phyloP scores from a whole-genome alignment of 257 asterid genomes.

The Knoxia roxburghii region DNA sequence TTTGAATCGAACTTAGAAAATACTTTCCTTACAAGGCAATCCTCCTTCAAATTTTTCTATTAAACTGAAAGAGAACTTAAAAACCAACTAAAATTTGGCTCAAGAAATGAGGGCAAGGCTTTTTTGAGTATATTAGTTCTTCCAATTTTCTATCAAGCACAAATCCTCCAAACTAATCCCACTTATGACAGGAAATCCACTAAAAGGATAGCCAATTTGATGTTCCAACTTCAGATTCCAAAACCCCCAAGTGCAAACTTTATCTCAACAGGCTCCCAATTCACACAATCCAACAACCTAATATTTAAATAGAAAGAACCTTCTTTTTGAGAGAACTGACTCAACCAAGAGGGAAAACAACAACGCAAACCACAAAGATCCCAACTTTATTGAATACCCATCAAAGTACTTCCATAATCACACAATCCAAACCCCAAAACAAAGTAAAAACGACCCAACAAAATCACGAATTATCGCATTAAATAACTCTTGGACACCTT shows the following conservation, averaged over 20 bases:
- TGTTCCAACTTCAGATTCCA: slow-evolving; percentile 4
- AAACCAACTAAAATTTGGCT: slow-evolving; percentile 7
- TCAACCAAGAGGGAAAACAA: slow-evolving; percentile 17
- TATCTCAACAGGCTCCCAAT: slow-evolving; percentile 19
- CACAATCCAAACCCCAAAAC: slow-evolving; percentile 25
- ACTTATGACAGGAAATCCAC: neutral
- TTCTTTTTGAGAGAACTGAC: slow-evolving; percentile 17
- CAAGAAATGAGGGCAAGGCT: neutral
- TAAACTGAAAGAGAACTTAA: neutral
- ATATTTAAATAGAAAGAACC: slow-evolving; percentile 8
- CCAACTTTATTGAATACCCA: slow-evolving; percentile 43
- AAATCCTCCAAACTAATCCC: neutral
- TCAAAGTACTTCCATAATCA: slow-evolving; percentile 19
- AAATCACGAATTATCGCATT: slow-evolving; percentile 18
- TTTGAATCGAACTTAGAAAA: neutral
- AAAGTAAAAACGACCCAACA: slow-evolving; percentile 25
- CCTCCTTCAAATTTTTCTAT: neutral
- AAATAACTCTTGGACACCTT: slow-evolving; percentile 4
- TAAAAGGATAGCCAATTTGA: neutral
- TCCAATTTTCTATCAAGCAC: neutral
- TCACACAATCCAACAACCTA: slow-evolving; percentile 14
- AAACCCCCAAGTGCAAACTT: slow-evolving; percentile 13
- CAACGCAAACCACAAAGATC: slow-evolving; percentile 25
- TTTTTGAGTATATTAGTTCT: neutral
- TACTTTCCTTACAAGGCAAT: neutral